phyloP scores from a whole-genome alignment of 768 basidiomycete genomes.

The Trametes villosa region DNA sequence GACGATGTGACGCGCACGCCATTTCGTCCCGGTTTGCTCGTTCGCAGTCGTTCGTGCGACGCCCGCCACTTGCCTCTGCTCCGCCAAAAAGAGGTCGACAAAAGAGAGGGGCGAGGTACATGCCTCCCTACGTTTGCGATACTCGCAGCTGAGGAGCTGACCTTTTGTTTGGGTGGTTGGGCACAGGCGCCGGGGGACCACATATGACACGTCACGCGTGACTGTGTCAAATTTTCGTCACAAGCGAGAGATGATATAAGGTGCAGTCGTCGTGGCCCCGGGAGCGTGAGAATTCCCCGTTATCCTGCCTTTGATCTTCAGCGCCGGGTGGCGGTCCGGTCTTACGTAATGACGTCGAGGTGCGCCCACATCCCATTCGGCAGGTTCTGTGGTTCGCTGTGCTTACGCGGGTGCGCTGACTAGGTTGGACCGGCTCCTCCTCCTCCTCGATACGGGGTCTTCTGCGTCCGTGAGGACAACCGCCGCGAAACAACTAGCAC shows the following conservation, averaged over 20 bases:
- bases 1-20: conserved; percentile 10
- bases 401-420: background rate
- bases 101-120: background rate
- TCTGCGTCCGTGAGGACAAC: conserved; percentile 87
- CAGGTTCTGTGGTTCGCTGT: conserved; percentile 17
- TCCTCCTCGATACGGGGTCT: conserved; percentile 94
- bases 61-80: background rate
- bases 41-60: background rate
- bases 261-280: conserved; percentile 43
- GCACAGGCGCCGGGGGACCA: conserved; percentile 19
- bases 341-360: conserved; percentile 79
- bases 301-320: conserved; percentile 44
- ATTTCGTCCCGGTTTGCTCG: background rate
- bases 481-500: conserved; percentile 96
- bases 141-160: background rate
- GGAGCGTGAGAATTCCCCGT: conserved; percentile 49
- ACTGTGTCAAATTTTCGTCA: conserved; percentile 46
- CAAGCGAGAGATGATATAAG: conserved; percentile 63
- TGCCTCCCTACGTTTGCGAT: background rate
- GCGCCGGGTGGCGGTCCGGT: conserved; percentile 54
- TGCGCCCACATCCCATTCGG: conserved; percentile 34
- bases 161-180: conserved; percentile 11
- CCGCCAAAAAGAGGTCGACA: background rate
- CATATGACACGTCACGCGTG: conserved; percentile 39
- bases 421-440: conserved; percentile 96